Evolutionary conservation across 306 rosid species (phyloP), one percentile per base, ranked within the genome.

Genomic region (Purshia tridentata): DNA sequence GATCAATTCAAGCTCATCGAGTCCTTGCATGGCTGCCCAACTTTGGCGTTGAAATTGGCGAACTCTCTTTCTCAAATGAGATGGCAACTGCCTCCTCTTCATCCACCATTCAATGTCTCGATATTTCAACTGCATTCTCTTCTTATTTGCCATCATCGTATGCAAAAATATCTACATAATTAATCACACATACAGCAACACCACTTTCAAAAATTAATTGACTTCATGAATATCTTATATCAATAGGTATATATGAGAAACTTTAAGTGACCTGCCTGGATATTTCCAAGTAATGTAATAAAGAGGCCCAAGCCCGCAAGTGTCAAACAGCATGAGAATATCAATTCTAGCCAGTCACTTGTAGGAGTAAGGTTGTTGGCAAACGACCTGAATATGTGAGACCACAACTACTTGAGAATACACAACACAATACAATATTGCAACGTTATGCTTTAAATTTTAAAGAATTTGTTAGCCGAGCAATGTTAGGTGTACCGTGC

Each of bases 61-160:
- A 45, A 76, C 87, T 62, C 82, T 72, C 15, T 61, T 62, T 39
- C 84, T 80, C 69, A 83, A 54, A 62, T 65, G 81, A 39, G 47
- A 54, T 1, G 87, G 84, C 55, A 83, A 46, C 53, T 83, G 84
- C 9, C 87, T 73, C 1, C 84, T 39, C 35, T n/a, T 65, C 84
- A 83, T 83, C 87, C 87, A 83, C 84, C 77, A 67, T 58, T 80
- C 87, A 57, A 77, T 58, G 70, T 83, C 87, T 18, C 71, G 71
- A 35, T 76, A 62, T 63, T 69, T 42, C 49, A 75, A 20, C 49
- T 79, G 86, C 67, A 69, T 72, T 16, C 15, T 72, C 70, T 60
- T 83, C 84, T 79, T 83, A 49, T 65, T 83, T 67, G 49, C 69
- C 86, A 76, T 56, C 51, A 76, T 54, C 53, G 49, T 49, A 4